Evolutionary conservation across 2,329 filamentous ascomycete species (phyloP).

Genomic region (Hypoxylon sp.): DNA sequence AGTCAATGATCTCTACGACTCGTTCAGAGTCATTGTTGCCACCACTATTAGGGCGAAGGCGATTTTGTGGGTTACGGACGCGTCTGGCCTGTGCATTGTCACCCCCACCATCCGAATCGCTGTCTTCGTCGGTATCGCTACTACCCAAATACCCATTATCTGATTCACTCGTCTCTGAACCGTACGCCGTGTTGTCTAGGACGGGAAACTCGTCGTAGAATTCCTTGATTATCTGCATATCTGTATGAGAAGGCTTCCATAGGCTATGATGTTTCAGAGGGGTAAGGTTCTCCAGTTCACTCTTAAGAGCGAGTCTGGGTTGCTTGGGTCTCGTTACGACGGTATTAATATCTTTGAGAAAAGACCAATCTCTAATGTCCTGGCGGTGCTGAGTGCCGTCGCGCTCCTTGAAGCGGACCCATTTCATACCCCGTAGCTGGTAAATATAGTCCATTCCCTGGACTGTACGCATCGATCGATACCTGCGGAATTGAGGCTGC

Average conservation of each 20-base stretch:
- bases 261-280: constrained; percentile 35
- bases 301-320: constrained; percentile 15
- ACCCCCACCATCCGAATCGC: neutral
- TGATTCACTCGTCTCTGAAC: constrained; percentile 13
- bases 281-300: constrained; percentile 49
- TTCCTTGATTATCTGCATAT: constrained; percentile 38
- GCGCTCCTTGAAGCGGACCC: constrained; percentile 61
- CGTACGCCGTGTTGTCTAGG: neutral
- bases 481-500: constrained; percentile 60
- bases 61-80: neutral
- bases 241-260: constrained; percentile 41
- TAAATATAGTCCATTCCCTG: constrained; percentile 64
- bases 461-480: constrained; percentile 58
- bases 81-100: neutral
- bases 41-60: neutral
- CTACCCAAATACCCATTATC: neutral
- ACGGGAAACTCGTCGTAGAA: constrained; percentile 47
- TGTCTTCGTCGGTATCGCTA: constrained; percentile 15
- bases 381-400: constrained; percentile 37
- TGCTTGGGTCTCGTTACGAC: constrained; percentile 48
- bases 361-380: constrained; percentile 54
- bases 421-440: constrained; percentile 61
- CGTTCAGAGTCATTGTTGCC: neutral
- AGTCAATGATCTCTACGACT: too few species aligned
- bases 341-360: constrained; percentile 54